A percentile compares a stretch with the other conserved stretches of the same genome.
Evolutionary conservation across 257 asterid genomes (phyloP).

Genomic region (Eucommia ulmoides): DNA sequence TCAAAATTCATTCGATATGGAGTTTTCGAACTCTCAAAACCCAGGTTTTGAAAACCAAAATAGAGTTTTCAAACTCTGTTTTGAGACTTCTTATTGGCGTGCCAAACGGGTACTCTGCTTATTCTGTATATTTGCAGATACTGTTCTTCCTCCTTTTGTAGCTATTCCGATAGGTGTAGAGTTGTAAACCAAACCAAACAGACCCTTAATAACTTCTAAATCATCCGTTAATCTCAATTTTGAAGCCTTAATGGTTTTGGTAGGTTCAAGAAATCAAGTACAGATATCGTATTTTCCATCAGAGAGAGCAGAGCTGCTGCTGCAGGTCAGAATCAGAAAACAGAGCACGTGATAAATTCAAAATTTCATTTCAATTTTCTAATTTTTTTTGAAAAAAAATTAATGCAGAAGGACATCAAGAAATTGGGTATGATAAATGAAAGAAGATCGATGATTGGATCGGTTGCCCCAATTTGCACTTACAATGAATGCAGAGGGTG

Average conservation of each 20-base stretch:
- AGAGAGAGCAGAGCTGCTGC: background rate
- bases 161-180: background rate
- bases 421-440: conserved; percentile 6
- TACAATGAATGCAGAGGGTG: conserved; percentile 94
- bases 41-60: too few species aligned
- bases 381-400: background rate
- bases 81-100: too few species aligned
- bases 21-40: too few species aligned
- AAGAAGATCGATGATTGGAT: conserved; percentile 55
- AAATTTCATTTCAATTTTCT: background rate
- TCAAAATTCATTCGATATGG: too few species aligned
- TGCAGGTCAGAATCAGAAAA: background rate
- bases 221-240: background rate
- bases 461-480: conserved; percentile 86
- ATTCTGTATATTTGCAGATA: conserved; percentile 17
- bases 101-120: conserved; percentile 8
- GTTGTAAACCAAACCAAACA: background rate
- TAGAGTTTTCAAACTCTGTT: too few species aligned
- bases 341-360: background rate
- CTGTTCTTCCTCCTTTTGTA: background rate
- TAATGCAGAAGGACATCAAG: background rate
- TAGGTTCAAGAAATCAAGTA: too few species aligned
- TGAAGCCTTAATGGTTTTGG: background rate
- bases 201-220: background rate
- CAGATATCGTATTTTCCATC: too few species aligned